Evolutionary conservation across 2,329 filamentous ascomycete genomes (phyloP), one percentile per base, ranked within the genome.

Genomic region (Epichloe sylvatica): DNA sequence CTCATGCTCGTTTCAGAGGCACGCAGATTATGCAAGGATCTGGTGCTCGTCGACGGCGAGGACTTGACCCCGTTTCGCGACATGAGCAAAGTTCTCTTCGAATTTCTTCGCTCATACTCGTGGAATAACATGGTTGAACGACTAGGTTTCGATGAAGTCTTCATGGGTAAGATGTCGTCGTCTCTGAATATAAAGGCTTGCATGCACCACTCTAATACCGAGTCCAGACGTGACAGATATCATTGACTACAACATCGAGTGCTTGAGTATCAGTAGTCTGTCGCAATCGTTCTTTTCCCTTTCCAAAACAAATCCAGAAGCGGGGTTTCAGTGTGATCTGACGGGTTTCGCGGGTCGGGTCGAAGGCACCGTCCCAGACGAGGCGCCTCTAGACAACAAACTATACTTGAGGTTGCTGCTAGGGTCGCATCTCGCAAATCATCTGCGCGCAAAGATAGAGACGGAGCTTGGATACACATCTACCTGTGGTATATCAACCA

Each of bases 111-210:
- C 51, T 70, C 73, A 15, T 83, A 84, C 60, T 83, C 86, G 0
- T 96, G 89, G 89, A 86, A 81, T 54, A 73, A 72, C 35, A 84
- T 80, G 53, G 82, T 83, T 2, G 90, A 97, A 67, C 78, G 84
- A 21, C 70, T 97, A 30, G 91, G 92, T 0, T 87, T 97, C 55
- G 92, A 97, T 63, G 92, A 97, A 71, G 83, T 94, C 46, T 71
- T 71, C 44, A 64, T 71, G 72, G 68, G 68, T 71, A 59, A 42
- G 62, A 39, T 41, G 33, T 30, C 17, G 19, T 21, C 0, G 13
- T 45, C 33, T 39, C 13, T 11, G 5, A 5, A 23, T 6, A 7
- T 11, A 19, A 25, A 37, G 19, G 15, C 2, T 45, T 37, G 19
- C 8, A n/a, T 3, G 9, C 11, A 25, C 23, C 15, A 9, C 13